Base-by-base conservation (phyloP, 768 basidiomycete species). In the Lactarius pseudohatsudake region DNA sequence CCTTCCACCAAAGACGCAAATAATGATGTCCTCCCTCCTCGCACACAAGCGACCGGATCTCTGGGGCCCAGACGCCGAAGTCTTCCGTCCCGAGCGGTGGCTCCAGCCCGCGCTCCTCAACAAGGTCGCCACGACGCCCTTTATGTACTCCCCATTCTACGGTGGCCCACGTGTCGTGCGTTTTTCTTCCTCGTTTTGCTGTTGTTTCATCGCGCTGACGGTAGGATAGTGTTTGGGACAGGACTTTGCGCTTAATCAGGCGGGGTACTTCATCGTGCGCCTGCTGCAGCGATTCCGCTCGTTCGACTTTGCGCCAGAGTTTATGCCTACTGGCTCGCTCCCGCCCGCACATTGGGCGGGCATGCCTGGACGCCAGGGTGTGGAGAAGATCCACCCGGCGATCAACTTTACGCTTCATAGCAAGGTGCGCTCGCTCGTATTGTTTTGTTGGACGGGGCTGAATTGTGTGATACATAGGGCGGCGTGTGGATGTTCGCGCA, bases 141-240 rank as follows among this genome's bases (percentile, higher is more conserved):
- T 84, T 78, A 89, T 90, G 67, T 89, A 89, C 74, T 75, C 85
- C 6, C 87, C 88, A 0, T 89, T 89, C 77, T 87, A 87, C 65
- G 86, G 85, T 0, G 88, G 86, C 1, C 88, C 87, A 6, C 79
- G 88, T 11, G 85, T 86, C 66, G 69, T 70, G 54, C 50, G 69
- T 60, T 5, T 60, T 4, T 5, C 18, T 22, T 1, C 2, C n/a
- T 4, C n/a, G n/a, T 0, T 38, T 30, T 0, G 22, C 30, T 47
- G 11, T 10, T 5, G 9, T 13, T 20, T 15, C 3, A 6, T 40
- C 6, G 16, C 11, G 18, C 28, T 68, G 36, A 50, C 10, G 22
- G 22, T 3, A 15, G 20, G 53, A 4, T n/a, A 70, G 69, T 88
- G 87, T 63, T 79, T 87, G 10, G 87, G 82, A 0, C 81, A 82